Evolutionary conservation across 2,329 filamentous ascomycete genomes (phyloP).

Genomic region (Aspergillus tamarii): DNA sequence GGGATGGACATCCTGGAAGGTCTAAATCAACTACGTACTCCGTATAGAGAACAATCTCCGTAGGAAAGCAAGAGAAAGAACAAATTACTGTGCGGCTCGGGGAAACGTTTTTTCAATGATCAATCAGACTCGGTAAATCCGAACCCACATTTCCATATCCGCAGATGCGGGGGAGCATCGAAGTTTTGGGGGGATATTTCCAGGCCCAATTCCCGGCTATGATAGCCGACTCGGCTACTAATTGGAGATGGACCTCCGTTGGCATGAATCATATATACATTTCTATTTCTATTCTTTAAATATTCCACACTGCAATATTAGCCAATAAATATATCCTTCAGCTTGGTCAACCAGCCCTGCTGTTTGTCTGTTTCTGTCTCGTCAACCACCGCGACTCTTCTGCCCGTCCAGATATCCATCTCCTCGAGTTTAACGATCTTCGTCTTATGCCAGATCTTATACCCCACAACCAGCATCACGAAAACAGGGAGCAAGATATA

Average conservation of each 20-base stretch:
- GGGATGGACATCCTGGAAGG: background rate
- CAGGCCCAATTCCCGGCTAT: too few species aligned
- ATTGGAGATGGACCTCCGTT: too few species aligned
- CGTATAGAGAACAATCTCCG: too few species aligned
- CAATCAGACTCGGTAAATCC: background rate
- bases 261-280: too few species aligned
- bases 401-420: conserved; percentile 45
- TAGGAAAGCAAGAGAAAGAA: too few species aligned
- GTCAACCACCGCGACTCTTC: conserved; percentile 26
- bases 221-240: too few species aligned
- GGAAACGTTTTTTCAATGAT: background rate
- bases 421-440: conserved; percentile 39
- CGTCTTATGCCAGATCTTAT: conserved; percentile 50
- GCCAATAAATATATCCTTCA: conserved; percentile 30
- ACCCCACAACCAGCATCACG: conserved; percentile 48
- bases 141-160: background rate
- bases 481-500: conserved; percentile 60
- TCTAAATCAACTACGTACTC: too few species aligned
- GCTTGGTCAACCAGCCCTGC: conserved; percentile 20
- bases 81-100: too few species aligned
- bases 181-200: background rate
- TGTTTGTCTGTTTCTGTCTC: conserved; percentile 23
- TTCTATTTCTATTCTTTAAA: too few species aligned
- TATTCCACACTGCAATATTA: conserved; percentile 1
- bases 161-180: background rate